phyloP scores from a whole-genome alignment of 768 basidiomycete species.

The Trametes gibbosa region DNA sequence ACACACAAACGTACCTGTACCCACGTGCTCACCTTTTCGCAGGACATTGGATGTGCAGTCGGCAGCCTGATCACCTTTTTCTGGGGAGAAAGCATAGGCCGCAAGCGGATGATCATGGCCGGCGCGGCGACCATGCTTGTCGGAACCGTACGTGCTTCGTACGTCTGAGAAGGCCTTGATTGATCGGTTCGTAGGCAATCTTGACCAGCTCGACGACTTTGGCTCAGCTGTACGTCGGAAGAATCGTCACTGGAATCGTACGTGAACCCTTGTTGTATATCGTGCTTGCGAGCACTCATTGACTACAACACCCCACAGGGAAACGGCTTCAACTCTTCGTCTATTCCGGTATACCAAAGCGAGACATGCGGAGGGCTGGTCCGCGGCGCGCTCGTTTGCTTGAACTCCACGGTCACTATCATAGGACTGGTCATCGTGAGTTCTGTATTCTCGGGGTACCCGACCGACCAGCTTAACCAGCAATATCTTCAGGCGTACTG shows the following conservation, averaged over 20 bases:
- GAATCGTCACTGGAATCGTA: conserved; percentile 39
- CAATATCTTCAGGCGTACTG: conserved; percentile 33
- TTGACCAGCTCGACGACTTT: conserved; percentile 39
- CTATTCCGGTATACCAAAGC: conserved; percentile 41
- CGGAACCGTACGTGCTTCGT: conserved; percentile 31
- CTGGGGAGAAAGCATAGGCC: conserved; percentile 37
- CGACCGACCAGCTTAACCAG: not conserved
- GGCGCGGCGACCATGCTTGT: conserved; percentile 38
- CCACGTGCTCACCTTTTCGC: not conserved
- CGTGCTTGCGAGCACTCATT: not conserved
- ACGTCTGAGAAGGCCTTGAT: not conserved
- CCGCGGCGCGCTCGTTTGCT: conserved; percentile 35
- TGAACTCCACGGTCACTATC: conserved; percentile 40
- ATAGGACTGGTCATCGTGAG: conserved; percentile 39
- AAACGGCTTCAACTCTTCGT: conserved; percentile 42
- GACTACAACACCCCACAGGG: conserved; percentile 23
- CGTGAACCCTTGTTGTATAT: not conserved
- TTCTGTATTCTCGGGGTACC: not conserved
- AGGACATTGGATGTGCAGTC: conserved; percentile 41
- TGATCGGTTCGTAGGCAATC: conserved; percentile 29
- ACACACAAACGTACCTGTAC: not conserved
- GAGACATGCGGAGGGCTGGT: conserved; percentile 38
- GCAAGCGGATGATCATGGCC: conserved; percentile 40
- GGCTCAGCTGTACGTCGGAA: conserved; percentile 38
- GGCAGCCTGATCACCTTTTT: conserved; percentile 38